phyloP scores from a whole-genome alignment of 2,329 filamentous ascomycete genomes.

The Fusarium sp. region DNA sequence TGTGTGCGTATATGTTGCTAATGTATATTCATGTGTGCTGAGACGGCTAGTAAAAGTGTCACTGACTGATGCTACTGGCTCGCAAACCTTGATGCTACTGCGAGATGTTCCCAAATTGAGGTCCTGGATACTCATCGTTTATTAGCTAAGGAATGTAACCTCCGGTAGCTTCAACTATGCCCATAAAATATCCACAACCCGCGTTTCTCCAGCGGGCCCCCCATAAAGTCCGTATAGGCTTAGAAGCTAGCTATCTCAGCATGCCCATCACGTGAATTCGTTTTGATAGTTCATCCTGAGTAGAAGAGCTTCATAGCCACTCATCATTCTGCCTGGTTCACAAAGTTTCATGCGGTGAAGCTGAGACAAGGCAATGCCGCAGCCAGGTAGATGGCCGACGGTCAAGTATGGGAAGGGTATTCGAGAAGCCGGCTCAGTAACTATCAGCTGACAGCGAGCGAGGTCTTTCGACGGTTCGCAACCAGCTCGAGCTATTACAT shows the following conservation, averaged over 20 bases:
- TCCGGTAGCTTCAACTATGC: background rate
- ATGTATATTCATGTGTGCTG: no score
- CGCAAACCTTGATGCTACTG: background rate
- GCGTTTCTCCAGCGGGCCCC: accelerated
- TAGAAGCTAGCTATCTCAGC: background rate
- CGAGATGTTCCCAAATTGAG: background rate
- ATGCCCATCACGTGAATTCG: background rate
- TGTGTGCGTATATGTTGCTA: background rate
- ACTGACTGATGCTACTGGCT: no score
- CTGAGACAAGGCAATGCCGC: background rate
- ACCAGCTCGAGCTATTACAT: background rate
- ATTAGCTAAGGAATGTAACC: background rate
- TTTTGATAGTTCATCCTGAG: background rate
- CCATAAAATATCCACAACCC: background rate
- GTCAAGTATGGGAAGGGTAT: background rate
- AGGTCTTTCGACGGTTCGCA: no score
- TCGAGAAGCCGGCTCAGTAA: background rate
- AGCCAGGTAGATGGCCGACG: no score
- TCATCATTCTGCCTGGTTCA: background rate
- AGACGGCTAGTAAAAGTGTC: no score
- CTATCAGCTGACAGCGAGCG: background rate
- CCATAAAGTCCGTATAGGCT: background rate
- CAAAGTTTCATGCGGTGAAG: background rate
- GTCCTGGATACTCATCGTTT: background rate
- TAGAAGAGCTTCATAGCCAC: background rate